Evolutionary conservation across 331 rosid genomes (phyloP).

Genomic region (Rhamnella rubrinervis): DNA sequence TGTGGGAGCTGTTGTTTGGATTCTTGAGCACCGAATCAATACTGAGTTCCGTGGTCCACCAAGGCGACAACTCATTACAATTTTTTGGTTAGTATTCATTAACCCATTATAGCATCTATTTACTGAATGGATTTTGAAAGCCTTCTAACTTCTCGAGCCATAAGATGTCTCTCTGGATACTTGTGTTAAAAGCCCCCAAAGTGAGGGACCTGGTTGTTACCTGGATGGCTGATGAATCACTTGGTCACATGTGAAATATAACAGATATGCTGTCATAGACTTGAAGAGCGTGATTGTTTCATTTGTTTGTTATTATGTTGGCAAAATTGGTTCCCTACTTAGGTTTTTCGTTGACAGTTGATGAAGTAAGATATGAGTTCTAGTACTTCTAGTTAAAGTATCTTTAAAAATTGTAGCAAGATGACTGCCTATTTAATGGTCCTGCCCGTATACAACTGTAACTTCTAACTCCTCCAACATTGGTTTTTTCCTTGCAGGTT

Average conservation of each 20-base stretch:
- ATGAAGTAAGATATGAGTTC: neutral
- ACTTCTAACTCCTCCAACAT: constrained; percentile 22
- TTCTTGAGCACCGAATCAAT: constrained; percentile 84
- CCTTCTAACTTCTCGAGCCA: constrained; percentile 1
- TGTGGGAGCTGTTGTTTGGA: constrained; percentile 86
- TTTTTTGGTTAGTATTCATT: constrained; percentile 62
- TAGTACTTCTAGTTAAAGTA: neutral
- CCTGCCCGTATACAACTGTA: neutral
- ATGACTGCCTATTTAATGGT: neutral
- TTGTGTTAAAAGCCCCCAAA: constrained; percentile 6
- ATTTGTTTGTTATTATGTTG: neutral
- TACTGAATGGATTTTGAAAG: constrained; percentile 3
- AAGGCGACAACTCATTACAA: constrained; percentile 66
- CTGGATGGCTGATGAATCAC: constrained; percentile 1
- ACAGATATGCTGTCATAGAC: neutral
- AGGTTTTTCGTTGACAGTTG: neutral
- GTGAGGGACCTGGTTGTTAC: constrained; percentile 8
- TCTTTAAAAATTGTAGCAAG: too few species aligned
- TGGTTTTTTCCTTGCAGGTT: constrained; percentile 65
- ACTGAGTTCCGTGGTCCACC: constrained; percentile 84
- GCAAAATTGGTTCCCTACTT: neutral
- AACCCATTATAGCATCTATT: constrained; percentile 12
- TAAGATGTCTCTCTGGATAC: neutral
- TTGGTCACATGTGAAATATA: neutral
- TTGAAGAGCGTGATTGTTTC: neutral